Evolutionary conservation across 2,329 filamentous ascomycete species (phyloP).

Genomic region (Aschersonia sp.): DNA sequence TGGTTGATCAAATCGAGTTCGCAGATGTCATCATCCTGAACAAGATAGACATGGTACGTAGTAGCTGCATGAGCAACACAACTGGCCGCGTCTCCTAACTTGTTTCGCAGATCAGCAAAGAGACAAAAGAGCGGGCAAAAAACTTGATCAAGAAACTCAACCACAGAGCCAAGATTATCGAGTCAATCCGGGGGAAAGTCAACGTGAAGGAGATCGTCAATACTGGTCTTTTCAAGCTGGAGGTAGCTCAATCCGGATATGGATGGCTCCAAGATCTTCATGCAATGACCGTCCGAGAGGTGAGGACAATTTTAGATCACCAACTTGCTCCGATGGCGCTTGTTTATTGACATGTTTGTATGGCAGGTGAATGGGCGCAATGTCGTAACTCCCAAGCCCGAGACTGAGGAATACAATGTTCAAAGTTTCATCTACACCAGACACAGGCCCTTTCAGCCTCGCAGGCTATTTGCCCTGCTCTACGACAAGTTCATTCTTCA

Average conservation of each 20-base stretch:
- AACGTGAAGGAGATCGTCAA: constrained; percentile 49
- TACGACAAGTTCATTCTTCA: constrained; percentile 37
- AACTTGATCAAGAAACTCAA: constrained; percentile 47
- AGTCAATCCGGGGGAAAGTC: constrained; percentile 42
- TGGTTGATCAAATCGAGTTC: constrained; percentile 68
- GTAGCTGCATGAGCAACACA: not conserved
- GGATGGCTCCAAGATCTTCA: constrained; percentile 60
- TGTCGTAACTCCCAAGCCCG: constrained; percentile 48
- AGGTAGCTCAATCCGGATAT: constrained; percentile 46
- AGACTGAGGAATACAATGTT: constrained; percentile 60
- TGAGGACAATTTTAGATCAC: constrained; percentile 10
- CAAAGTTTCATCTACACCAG: constrained; percentile 55
- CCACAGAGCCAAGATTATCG: constrained; percentile 48
- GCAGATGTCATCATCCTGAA: constrained; percentile 60
- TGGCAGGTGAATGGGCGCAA: constrained; percentile 29
- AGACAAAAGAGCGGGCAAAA: constrained; percentile 29
- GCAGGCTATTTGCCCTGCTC: constrained; percentile 27
- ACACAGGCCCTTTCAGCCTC: constrained; percentile 37
- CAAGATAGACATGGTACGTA: constrained; percentile 48
- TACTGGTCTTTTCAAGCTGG: constrained; percentile 49
- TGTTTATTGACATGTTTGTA: not conserved
- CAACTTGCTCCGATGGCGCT: not conserved
- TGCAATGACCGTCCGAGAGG: constrained; percentile 48
- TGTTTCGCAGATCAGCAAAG: constrained; percentile 18
- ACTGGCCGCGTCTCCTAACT: not conserved